These are phyloP conservation scores for Cyclotella atomus DNA, from an alignment of 108 stramenopile species.

Conservation along the genomic window DNA sequence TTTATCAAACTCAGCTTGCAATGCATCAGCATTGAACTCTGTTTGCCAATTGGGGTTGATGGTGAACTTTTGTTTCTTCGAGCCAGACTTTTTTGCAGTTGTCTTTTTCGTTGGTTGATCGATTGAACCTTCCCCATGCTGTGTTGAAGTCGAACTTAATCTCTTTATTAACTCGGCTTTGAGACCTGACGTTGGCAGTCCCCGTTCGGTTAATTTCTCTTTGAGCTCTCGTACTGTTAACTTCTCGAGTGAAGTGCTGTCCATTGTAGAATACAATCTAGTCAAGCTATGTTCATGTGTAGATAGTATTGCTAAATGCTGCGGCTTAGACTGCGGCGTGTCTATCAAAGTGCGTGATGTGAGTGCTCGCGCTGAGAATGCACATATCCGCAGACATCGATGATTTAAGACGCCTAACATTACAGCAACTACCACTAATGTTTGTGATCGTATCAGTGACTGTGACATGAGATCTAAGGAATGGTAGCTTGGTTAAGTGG, in stretches of 20 bases:
- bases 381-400: neutral
- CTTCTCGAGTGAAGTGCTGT: conserved; percentile 12
- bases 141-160: conserved; percentile 12
- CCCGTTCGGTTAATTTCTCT: conserved; percentile 32
- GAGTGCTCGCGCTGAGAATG: neutral
- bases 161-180: conserved; percentile 57
- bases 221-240: conserved; percentile 56
- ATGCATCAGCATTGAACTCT: conserved; percentile 47
- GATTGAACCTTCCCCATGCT: neutral
- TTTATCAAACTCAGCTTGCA: conserved; percentile 79
- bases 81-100: neutral
- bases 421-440: too few species aligned
- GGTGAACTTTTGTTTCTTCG: conserved; percentile 36
- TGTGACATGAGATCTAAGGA: too few species aligned
- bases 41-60: conserved; percentile 58
- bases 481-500: too few species aligned
- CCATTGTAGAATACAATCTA: conserved; percentile 15
- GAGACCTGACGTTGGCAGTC: conserved; percentile 50
- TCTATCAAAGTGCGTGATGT: neutral
- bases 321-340: neutral
- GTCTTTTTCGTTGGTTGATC: neutral
- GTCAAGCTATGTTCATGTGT: neutral
- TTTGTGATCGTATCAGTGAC: too few species aligned
- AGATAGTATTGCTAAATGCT: neutral
- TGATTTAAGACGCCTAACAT: conserved; percentile 10